A percentile compares a stretch with the other conserved stretches of the same genome.
Conservation (phyloP, 2,329 filamentous ascomycete species). For the Microcera coccophila region DNA sequence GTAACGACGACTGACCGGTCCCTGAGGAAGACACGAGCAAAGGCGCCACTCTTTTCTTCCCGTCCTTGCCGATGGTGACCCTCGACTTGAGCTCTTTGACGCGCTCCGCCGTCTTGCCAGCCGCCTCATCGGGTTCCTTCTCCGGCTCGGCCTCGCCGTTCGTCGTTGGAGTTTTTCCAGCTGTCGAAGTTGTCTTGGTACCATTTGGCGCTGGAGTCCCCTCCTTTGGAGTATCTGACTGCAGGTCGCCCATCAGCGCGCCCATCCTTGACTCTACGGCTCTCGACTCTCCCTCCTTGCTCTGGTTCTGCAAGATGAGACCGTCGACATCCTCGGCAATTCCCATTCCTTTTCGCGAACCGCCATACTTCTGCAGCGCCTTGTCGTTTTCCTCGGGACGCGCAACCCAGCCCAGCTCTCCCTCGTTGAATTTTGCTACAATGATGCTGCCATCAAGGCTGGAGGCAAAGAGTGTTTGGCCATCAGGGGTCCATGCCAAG, state of each 20-base stretch:
- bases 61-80: conserved; percentile 92
- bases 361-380: conserved; percentile 87
- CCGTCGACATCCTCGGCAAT: conserved; percentile 92
- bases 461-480: conserved; percentile 77
- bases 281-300: conserved; percentile 84
- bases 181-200: conserved; percentile 37
- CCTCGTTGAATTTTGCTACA: conserved; percentile 73
- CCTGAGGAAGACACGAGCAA: conserved; percentile 87
- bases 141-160: conserved; percentile 37
- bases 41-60: conserved; percentile 92
- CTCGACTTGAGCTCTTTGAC: conserved; percentile 73
- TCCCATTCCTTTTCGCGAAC: conserved; percentile 79
- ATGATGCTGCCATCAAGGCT: conserved; percentile 89
- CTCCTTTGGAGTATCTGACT: conserved; percentile 52
- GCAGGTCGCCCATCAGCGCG: conserved; percentile 88
- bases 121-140: conserved; percentile 43
- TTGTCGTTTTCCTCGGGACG: conserved; percentile 86
- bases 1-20: conserved; percentile 80
- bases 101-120: conserved; percentile 51
- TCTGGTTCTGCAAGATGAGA: conserved; percentile 80
- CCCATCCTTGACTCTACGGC: conserved; percentile 95
- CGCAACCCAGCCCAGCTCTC: conserved; percentile 86
- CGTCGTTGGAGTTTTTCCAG: conserved; percentile 36
- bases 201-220: conserved; percentile 47
- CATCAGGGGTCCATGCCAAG: conserved; percentile 89